These are phyloP conservation scores for Pseudogymnoascus sp. DNA, from an alignment of 2,329 filamentous ascomycete genomes.

Conservation along the genomic window DNA sequence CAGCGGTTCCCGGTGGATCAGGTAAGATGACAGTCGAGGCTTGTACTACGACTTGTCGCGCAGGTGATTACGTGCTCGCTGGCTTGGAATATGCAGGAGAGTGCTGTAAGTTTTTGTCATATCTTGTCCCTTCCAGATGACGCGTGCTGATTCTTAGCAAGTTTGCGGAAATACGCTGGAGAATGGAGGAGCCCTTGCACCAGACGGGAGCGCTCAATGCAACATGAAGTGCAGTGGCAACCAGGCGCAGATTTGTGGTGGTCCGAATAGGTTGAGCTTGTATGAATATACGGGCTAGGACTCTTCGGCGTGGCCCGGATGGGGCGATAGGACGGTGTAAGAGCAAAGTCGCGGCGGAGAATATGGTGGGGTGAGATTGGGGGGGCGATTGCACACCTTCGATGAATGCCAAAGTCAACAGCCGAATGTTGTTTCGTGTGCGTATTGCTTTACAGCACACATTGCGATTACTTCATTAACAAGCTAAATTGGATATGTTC, in stretches of 20 bases:
- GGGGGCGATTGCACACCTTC: no score
- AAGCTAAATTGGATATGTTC: no score
- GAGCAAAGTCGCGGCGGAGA: no score
- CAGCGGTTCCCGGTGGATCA: not conserved
- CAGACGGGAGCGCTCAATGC: not conserved
- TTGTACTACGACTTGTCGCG: conserved; percentile 19
- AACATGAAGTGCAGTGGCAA: conserved; percentile 9
- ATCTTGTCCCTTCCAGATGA: conserved; percentile 19
- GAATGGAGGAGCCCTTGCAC: not conserved
- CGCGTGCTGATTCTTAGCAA: not conserved
- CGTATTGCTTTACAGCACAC: no score
- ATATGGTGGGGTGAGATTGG: no score
- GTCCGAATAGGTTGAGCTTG: conserved; percentile 16
- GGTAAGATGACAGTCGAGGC: conserved; percentile 17
- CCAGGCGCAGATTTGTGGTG: not conserved
- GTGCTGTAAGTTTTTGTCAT: conserved; percentile 28
- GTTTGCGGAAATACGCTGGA: conserved; percentile 15
- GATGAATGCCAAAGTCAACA: no score
- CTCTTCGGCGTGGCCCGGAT: no score
- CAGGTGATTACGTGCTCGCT: conserved; percentile 30
- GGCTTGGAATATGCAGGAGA: conserved; percentile 42
- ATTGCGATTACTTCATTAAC: no score
- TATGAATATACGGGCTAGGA: not conserved
- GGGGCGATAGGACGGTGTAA: no score
- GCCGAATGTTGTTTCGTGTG: no score